phyloP scores from a whole-genome alignment of 2,329 filamentous ascomycete species.

The Fusarium hostae region DNA sequence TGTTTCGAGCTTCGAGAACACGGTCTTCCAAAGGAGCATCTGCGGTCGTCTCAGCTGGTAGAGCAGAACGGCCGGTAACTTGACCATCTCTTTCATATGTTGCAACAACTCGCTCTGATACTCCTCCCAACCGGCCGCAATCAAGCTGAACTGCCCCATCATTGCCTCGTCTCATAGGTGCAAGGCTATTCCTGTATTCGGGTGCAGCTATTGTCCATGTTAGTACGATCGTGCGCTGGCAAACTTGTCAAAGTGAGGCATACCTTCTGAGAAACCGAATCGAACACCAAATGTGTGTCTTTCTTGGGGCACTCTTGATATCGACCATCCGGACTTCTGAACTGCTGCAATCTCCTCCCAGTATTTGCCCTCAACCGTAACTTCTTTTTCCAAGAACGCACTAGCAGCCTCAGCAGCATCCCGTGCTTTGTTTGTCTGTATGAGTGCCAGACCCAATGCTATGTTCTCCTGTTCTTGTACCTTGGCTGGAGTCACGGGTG shows the following conservation, averaged over 20 bases:
- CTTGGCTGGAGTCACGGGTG: slow-evolving; percentile 66
- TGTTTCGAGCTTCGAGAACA: slow-evolving; percentile 80
- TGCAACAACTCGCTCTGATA: slow-evolving; percentile 73
- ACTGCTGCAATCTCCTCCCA: slow-evolving; percentile 89
- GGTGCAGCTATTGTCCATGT: slow-evolving; percentile 57
- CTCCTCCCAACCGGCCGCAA: slow-evolving; percentile 62
- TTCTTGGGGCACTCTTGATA: slow-evolving; percentile 81
- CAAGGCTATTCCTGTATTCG: slow-evolving; percentile 76
- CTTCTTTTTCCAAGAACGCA: slow-evolving; percentile 77
- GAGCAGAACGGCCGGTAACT: slow-evolving; percentile 66
- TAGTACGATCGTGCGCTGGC: slow-evolving; percentile 32
- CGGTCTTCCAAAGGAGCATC: slow-evolving; percentile 69
- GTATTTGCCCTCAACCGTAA: slow-evolving; percentile 83
- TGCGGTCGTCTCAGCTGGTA: slow-evolving; percentile 64
- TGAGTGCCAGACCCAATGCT: slow-evolving; percentile 78
- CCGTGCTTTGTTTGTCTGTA: slow-evolving; percentile 79
- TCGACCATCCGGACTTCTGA: slow-evolving; percentile 85
- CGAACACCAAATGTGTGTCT: slow-evolving; percentile 82
- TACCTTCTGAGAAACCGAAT: slow-evolving; percentile 86
- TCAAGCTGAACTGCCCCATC: slow-evolving; percentile 83
- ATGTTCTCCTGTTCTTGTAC: slow-evolving; percentile 67
- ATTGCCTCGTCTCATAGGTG: slow-evolving; percentile 77
- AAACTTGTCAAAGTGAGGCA: slow-evolving; percentile 16
- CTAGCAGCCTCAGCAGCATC: slow-evolving; percentile 79
- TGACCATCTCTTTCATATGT: slow-evolving; percentile 68